Conservation (phyloP, 1,139 yeast genomes). For the Pneumocystis murina region DNA sequence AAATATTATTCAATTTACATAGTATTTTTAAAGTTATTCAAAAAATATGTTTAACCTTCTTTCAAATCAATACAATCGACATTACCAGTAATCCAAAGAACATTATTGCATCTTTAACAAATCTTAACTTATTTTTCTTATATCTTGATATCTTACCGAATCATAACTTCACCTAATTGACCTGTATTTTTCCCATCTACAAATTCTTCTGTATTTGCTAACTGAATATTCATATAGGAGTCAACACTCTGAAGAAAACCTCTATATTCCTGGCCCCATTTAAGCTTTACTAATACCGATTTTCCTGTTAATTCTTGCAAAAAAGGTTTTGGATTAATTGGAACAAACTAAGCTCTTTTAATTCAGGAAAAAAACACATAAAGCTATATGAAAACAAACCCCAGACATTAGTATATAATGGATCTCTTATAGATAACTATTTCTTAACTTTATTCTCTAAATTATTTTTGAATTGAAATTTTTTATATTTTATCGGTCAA, state of each 20-base stretch:
- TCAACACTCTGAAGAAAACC: constrained; percentile 76
- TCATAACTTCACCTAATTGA: constrained; percentile 63
- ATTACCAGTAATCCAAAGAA: constrained; percentile 27
- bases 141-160: constrained; percentile 35
- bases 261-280: constrained; percentile 66
- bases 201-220: constrained; percentile 54
- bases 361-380: neutral
- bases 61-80: neutral
- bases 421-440: no score
- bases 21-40: neutral
- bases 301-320: constrained; percentile 57
- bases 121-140: neutral
- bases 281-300: constrained; percentile 66
- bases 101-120: constrained; percentile 28
- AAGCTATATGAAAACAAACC: neutral
- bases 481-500: neutral
- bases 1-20: neutral
- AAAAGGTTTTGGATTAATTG: constrained; percentile 83
- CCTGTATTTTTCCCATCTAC: constrained; percentile 42
- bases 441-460: no score
- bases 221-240: constrained; percentile 80
- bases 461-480: neutral
- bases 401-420: neutral
- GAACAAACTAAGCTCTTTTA: constrained; percentile 36
- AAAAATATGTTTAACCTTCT: neutral